Evolutionary conservation across 1,284 basidiomycete species (phyloP).

Genomic region (Megacollybia platyphylla): DNA sequence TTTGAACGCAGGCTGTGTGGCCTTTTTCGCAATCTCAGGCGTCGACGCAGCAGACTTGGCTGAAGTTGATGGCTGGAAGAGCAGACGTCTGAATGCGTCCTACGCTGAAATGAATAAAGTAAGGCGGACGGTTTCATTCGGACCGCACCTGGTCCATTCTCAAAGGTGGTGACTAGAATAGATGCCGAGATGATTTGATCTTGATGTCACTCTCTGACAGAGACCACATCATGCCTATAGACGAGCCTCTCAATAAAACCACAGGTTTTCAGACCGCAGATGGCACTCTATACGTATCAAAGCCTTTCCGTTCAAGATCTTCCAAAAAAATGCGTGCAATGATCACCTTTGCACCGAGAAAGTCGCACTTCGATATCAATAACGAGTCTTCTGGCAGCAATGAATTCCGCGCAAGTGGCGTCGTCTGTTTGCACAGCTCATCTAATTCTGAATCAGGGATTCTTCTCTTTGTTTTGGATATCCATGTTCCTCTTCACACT

Average conservation of each 20-base stretch:
- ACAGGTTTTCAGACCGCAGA: slow-evolving; percentile 37
- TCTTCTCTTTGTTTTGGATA: slow-evolving; percentile 89
- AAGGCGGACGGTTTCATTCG: too few species aligned
- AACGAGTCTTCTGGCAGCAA: slow-evolving; percentile 67
- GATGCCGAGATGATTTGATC: too few species aligned
- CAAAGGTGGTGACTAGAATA: too few species aligned
- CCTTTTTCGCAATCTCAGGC: slow-evolving; percentile 14
- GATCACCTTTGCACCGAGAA: slow-evolving; percentile 75
- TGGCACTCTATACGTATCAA: slow-evolving; percentile 64
- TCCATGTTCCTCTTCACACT: slow-evolving; percentile 74
- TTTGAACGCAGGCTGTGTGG: slow-evolving; percentile 52
- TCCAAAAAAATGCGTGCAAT: slow-evolving; percentile 64
- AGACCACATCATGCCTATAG: too few species aligned
- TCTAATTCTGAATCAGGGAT: slow-evolving; percentile 40
- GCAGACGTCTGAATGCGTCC: too few species aligned
- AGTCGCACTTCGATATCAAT: slow-evolving; percentile 72
- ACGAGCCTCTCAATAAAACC: too few species aligned
- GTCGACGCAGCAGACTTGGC: too few species aligned
- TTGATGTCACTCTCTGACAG: too few species aligned
- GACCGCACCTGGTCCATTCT: too few species aligned
- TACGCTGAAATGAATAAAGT: too few species aligned
- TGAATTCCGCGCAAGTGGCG: slow-evolving; percentile 66
- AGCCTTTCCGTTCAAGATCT: slow-evolving; percentile 52
- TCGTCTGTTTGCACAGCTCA: not conserved
- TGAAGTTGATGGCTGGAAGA: too few species aligned